Evolutionary conservation across 2,329 filamentous ascomycete genomes (phyloP), one percentile per base, ranked within the genome.

Genomic region (Trichoderma atroviride): DNA sequence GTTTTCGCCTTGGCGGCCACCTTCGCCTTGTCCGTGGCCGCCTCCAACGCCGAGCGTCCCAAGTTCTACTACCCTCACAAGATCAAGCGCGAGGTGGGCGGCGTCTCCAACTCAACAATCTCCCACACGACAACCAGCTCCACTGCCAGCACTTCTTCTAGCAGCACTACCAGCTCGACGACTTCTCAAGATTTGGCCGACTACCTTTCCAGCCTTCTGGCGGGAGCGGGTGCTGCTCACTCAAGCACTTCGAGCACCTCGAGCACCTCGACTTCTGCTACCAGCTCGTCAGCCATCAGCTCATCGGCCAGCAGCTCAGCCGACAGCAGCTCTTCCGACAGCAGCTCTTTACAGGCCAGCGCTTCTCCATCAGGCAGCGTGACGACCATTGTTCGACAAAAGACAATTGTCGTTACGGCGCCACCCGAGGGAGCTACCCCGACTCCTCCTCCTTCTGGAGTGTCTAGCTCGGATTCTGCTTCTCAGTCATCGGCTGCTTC

Each of bases 41-140:
- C 79, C 72, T 84, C 83, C 27, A 80, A 84, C 67, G 73, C 77
- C 47, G 78, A 83, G 40, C 79, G 80, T 71, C 86, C 86, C 22
- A 83, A 81, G 75, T 86, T 87, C 74, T 89, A 88, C 76, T 88
- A 85, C 71, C 87, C 87, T 14, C 82, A 84, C 68, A 82, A 87
- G 55, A 80, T 89, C 74, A 88, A 85, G 79, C 83, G 86, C 67
- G 80, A 85, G 70, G 80, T 83, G 65, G n/a, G 14, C 14, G 19
- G 14, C 10, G 29, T 35, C 40, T 74, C 74, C 70, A 86, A 86
- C 74, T 77, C 76, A 16, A 83, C 83, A n/a, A 75, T 77, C 70
- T 16, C 56, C 33, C 56, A 58, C n/a, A 37, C 29, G 9, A 22
- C 59, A 9, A 37, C 19, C 14, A 24, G 22, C 14, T 13, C 40